These are phyloP conservation scores for Cryptosporidium muris DNA, from an alignment of 169 alveolate species.

Conservation along the genomic window DNA sequence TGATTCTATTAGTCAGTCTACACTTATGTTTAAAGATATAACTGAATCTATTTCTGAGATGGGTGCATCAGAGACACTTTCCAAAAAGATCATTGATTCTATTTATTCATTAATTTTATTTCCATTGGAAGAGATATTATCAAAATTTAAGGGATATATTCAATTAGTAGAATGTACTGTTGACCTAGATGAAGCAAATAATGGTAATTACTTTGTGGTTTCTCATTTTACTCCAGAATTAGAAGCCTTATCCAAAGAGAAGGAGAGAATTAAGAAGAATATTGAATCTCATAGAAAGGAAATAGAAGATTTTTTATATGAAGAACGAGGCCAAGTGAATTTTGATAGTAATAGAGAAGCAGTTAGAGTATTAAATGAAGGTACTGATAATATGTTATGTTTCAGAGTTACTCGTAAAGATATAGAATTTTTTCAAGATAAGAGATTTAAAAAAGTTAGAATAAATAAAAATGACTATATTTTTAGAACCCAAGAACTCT, in stretches of 20 bases:
- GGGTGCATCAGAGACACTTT: neutral
- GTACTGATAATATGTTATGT: conserved; percentile 79
- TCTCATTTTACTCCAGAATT: conserved; percentile 83
- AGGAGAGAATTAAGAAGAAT: conserved; percentile 77
- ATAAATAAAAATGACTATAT: conserved; percentile 86
- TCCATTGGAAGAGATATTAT: conserved; percentile 82
- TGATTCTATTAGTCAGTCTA: conserved; percentile 68
- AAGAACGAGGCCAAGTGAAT: conserved; percentile 67
- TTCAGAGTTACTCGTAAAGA: conserved; percentile 88
- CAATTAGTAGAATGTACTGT: conserved; percentile 91
- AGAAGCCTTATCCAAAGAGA: conserved; percentile 78
- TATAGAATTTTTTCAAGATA: conserved; percentile 64
- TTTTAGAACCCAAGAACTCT: conserved; percentile 86
- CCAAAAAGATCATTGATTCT: neutral
- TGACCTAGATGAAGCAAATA: conserved; percentile 90
- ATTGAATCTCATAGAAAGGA: conserved; percentile 85
- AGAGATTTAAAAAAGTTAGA: conserved; percentile 78
- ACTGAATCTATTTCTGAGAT: conserved; percentile 30
- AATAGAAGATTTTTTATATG: conserved; percentile 80
- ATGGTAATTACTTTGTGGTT: conserved; percentile 85
- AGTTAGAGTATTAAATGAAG: conserved; percentile 70
- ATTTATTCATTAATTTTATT: conserved; percentile 69
- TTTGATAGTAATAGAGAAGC: conserved; percentile 74
- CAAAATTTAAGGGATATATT: conserved; percentile 83
- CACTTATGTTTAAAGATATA: conserved; percentile 23